Percentiles rank a stretch among this genome's conserved stretches.
Conservation (phyloP, 2,329 filamentous ascomycete genomes). For the Cucurbitaria berberidis region DNA sequence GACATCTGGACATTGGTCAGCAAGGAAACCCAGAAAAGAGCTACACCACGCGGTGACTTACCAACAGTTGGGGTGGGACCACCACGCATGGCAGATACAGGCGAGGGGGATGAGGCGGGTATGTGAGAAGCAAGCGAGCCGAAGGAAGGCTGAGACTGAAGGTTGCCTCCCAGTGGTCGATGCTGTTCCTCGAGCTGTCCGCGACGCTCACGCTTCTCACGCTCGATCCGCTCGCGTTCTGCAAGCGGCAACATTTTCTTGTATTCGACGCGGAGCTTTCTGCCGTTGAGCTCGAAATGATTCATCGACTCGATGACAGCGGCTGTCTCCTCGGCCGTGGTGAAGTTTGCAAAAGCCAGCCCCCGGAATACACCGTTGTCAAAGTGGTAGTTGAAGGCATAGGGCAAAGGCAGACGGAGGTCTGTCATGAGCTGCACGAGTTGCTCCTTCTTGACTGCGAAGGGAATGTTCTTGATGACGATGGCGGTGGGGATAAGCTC, state of each 20-base stretch:
- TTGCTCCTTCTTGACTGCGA: slow-evolving; percentile 96
- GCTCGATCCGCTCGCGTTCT: slow-evolving; percentile 92
- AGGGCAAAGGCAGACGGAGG: slow-evolving; percentile 89
- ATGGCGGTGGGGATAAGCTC: slow-evolving; percentile 98
- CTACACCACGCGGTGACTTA: too few species aligned
- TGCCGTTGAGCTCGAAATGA: slow-evolving; percentile 90
- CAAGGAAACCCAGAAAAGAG: slow-evolving; percentile 1
- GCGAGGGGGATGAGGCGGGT: slow-evolving; percentile 69
- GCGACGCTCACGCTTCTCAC: slow-evolving; percentile 93
- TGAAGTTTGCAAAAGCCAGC: slow-evolving; percentile 97
- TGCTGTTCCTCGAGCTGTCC: slow-evolving; percentile 98
- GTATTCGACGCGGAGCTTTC: slow-evolving; percentile 95
- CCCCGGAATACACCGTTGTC: slow-evolving; percentile 97
- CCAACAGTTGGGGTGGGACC: slow-evolving; percentile 50
- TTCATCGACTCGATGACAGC: slow-evolving; percentile 94
- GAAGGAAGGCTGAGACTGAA: slow-evolving; percentile 86
- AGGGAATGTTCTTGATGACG: slow-evolving; percentile 99
- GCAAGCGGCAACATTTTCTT: slow-evolving; percentile 99
- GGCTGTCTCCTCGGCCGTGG: slow-evolving; percentile 90
- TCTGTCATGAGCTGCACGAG: slow-evolving; percentile 93
- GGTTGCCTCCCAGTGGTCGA: slow-evolving; percentile 70
- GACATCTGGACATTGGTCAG: slow-evolving; percentile 62
- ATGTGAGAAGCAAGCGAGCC: slow-evolving; percentile 74
- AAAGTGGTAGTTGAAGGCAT: slow-evolving; percentile 99
- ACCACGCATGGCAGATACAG: slow-evolving; percentile 64